A percentile compares a stretch with the other conserved stretches of the same genome.
phyloP scores from a whole-genome alignment of 352 stramenopile species.

The Phytopythium ostracodes region DNA sequence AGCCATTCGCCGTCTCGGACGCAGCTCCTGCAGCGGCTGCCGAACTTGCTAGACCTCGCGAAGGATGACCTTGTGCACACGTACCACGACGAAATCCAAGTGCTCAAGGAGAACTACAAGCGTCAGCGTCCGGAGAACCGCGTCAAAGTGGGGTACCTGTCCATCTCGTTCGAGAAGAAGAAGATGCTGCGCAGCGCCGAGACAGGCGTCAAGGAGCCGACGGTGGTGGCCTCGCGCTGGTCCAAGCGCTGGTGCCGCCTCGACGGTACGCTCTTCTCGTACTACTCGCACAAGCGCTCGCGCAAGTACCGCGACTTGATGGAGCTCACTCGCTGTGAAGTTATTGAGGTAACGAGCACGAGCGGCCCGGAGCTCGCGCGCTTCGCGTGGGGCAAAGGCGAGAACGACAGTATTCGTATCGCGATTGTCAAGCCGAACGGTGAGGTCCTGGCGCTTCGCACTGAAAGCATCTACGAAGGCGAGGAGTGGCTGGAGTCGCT shows the following conservation, averaged over 20 bases:
- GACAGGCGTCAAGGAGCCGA: slow-evolving; percentile 51
- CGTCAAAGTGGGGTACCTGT: slow-evolving; percentile 76
- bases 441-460: slow-evolving; percentile 62
- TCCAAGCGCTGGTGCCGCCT: slow-evolving; percentile 84
- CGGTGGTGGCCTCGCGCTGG: slow-evolving; percentile 61
- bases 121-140: slow-evolving; percentile 71
- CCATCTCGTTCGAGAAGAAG: slow-evolving; percentile 72
- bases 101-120: slow-evolving; percentile 83
- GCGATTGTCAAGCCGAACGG: slow-evolving; percentile 66
- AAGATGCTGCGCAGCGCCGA: slow-evolving; percentile 40
- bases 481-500: slow-evolving; percentile 80
- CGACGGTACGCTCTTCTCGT: slow-evolving; percentile 71
- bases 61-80: slow-evolving; percentile 79
- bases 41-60: slow-evolving; percentile 61
- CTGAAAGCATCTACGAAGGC: slow-evolving; percentile 78
- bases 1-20: slow-evolving; percentile 45
- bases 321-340: slow-evolving; percentile 63
- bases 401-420: slow-evolving; percentile 58
- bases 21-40: slow-evolving; percentile 67
- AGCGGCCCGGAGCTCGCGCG: slow-evolving; percentile 40
- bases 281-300: slow-evolving; percentile 79
- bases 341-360: slow-evolving; percentile 61
- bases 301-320: slow-evolving; percentile 69
- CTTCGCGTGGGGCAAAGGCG: slow-evolving; percentile 50
- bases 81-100: slow-evolving; percentile 81